Evolutionary conservation across 257 asterid species (phyloP), one percentile per base, ranked within the genome.

Genomic region (Gardenia jasminoides): DNA sequence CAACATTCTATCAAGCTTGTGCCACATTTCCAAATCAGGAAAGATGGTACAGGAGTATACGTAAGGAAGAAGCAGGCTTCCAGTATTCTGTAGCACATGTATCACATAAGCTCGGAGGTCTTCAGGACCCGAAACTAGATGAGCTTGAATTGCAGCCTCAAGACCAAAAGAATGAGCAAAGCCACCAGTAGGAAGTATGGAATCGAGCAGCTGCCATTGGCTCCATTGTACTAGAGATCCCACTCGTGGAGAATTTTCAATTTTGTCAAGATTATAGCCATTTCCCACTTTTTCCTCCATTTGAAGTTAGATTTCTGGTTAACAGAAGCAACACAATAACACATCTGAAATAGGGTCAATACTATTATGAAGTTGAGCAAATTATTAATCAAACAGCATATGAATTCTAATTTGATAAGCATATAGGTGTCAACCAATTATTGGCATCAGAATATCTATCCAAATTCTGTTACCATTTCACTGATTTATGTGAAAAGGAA

Each of bases 151-250:
- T 10, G 97, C 93, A 39, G 98, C 97, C 85, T 96, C 99, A 4
- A 96, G 94, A 52, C 99, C 99, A 31, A 84, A 86, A 3, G 99
- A 96, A 84, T 96, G 99, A 81, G 99, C 99, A 67, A 96, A 96
- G 58, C 99, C 99, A 44, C 99, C 99, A 0, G 98, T 96, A 1
- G 99, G 97, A 65, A 96, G 99, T 28, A 93, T 81, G 12, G 99
- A 96, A 84, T 96, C 99, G 17, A 96, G 79, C 52, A 96, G 86
- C 52, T 96, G 98, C 98, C 99, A 96, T 77, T 93, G 97, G 81
- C 92, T 89, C 99, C 99, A 96, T 47, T 79, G 87, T 48, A 76
- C 87, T 39, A 82, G 80, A 62, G 91, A 85, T 66, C 71, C 81
- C 54, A 70, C 28, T 3, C 83, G 68, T 24, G 73, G 48, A 83